Evolutionary conservation across 345 rosid genomes (phyloP).

Genomic region (Cardamine occulta): DNA sequence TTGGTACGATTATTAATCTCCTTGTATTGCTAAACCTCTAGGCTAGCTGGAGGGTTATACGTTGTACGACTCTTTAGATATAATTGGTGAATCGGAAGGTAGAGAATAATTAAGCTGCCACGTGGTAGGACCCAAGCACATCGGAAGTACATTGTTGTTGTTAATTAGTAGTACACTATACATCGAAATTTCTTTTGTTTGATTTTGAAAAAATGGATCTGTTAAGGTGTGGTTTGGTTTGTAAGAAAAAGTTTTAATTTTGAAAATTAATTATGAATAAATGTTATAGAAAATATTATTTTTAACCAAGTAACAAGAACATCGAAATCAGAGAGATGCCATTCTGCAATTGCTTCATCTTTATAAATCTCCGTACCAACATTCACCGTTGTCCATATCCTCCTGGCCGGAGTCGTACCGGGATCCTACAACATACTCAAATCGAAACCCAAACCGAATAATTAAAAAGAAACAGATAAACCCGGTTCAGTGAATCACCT

Average conservation of each 20-base stretch:
- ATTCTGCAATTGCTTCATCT: constrained; percentile 60
- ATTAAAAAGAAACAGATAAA: neutral
- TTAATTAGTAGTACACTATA: constrained; percentile 20
- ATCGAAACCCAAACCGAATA: neutral
- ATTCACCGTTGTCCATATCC: constrained; percentile 72
- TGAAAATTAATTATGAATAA: no score
- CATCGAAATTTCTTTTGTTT: no score
- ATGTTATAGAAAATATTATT: no score
- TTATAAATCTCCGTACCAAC: constrained; percentile 65
- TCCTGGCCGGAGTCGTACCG: constrained; percentile 59
- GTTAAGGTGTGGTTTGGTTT: neutral
- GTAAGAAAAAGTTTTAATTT: neutral
- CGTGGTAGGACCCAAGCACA: constrained; percentile 40
- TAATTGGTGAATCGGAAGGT: constrained; percentile 12
- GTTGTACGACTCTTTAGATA: constrained; percentile 27
- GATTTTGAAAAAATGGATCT: no score
- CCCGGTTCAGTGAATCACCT: constrained; percentile 42
- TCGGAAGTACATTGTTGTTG: constrained; percentile 16
- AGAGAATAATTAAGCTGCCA: constrained; percentile 36
- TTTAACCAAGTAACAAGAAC: constrained; percentile 44
- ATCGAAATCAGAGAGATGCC: constrained; percentile 64
- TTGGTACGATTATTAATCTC: neutral
- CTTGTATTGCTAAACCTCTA: constrained; percentile 5
- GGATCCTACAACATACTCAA: constrained; percentile 56
- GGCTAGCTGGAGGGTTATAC: neutral